phyloP scores from a whole-genome alignment of 2,329 filamentous ascomycete species.

The Didymella arachidicola region DNA sequence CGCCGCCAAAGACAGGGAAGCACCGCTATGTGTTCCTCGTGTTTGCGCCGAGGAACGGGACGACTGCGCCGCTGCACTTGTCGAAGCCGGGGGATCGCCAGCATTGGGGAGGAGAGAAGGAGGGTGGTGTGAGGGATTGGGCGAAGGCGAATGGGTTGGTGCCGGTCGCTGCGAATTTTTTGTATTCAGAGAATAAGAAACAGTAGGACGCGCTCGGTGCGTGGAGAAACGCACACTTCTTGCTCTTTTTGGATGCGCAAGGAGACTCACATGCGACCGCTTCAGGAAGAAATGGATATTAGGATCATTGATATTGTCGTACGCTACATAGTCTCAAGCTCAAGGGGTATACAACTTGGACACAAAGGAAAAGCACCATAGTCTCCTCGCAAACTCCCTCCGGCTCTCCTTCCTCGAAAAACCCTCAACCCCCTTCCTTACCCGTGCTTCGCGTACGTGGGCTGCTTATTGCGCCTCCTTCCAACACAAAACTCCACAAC shows the following conservation, averaged over 20 bases:
- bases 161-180: slow-evolving; percentile 57
- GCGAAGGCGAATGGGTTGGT: slow-evolving; percentile 57
- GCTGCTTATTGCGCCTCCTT: slow-evolving; percentile 25
- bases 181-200: slow-evolving; percentile 59
- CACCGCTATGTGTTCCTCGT: slow-evolving; percentile 66
- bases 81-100: slow-evolving; percentile 58
- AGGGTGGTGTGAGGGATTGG: slow-evolving; percentile 62
- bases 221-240: neutral
- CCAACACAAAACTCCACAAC: slow-evolving; percentile 42
- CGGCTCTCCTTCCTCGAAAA: neutral
- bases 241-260: neutral
- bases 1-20: slow-evolving; percentile 63
- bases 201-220: slow-evolving; percentile 45
- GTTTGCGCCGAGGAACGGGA: slow-evolving; percentile 56
- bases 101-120: slow-evolving; percentile 62
- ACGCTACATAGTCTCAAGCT: slow-evolving; percentile 12
- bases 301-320: slow-evolving; percentile 12
- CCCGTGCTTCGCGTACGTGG: slow-evolving; percentile 33
- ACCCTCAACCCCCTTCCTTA: slow-evolving; percentile 6
- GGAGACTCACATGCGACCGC: neutral
- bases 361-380: slow-evolving; percentile 8
- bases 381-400: neutral
- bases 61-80: slow-evolving; percentile 52
- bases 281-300: neutral
- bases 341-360: slow-evolving; percentile 19